phyloP scores from a whole-genome alignment of 108 stramenopile species.

The Fragilaria radians region DNA sequence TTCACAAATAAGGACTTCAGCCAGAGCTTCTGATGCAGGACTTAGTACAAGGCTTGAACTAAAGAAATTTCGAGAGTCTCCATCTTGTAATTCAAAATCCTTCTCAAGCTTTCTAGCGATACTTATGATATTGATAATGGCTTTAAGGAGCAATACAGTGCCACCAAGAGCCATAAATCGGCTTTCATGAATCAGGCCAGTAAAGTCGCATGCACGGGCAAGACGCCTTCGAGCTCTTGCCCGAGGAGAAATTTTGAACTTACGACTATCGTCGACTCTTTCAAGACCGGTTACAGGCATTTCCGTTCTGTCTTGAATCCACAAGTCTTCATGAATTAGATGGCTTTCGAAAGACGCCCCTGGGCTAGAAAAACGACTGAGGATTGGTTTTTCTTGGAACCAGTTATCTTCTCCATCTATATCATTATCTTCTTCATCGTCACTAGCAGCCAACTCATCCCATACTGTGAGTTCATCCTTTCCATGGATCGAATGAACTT shows the following conservation, averaged over 20 bases:
- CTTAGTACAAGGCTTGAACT: slow-evolving; percentile 34
- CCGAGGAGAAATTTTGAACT: slow-evolving; percentile 33
- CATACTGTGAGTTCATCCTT: slow-evolving; percentile 64
- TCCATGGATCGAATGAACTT: slow-evolving; percentile 33
- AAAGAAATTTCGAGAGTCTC: slow-evolving; percentile 2
- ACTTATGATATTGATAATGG: slow-evolving; percentile 24
- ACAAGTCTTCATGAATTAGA: slow-evolving; percentile 51
- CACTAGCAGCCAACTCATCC: slow-evolving; percentile 69
- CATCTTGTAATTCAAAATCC: slow-evolving; percentile 2
- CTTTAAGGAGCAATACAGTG: slow-evolving; percentile 38
- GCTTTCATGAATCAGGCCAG: slow-evolving; percentile 61
- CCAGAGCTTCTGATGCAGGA: slow-evolving; percentile 80
- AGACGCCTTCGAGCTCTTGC: slow-evolving; percentile 67
- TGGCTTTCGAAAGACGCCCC: slow-evolving; percentile 70
- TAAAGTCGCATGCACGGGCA: slow-evolving; percentile 49
- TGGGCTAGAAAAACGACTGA: slow-evolving; percentile 13
- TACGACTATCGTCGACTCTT: slow-evolving; percentile 48
- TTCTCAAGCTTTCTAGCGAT: slow-evolving; percentile 12
- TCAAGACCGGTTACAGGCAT: slow-evolving; percentile 77
- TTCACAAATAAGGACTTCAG: slow-evolving; percentile 80
- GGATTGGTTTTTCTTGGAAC: slow-evolving; percentile 13
- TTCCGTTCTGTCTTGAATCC: slow-evolving; percentile 28
- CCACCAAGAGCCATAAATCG: slow-evolving; percentile 61
- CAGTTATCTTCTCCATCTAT: slow-evolving; percentile 11
- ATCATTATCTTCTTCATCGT: slow-evolving; percentile 44